These are phyloP conservation scores for Antitrichia curtipendula DNA, from an alignment of 225 moss, liverwort and hornwort genomes.

Conservation along the genomic window DNA sequence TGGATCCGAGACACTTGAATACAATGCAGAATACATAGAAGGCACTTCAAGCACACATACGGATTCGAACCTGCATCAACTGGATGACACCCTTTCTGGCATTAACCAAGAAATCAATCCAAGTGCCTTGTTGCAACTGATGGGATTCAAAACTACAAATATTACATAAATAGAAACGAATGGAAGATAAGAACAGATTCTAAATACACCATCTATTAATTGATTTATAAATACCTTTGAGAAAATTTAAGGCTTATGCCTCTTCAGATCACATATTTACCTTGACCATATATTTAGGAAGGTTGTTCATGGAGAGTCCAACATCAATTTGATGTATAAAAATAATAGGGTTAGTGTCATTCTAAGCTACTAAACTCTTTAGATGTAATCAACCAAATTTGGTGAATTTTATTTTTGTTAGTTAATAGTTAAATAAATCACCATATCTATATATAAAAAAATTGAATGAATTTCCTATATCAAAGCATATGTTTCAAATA, in stretches of 20 bases:
- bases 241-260: not conserved
- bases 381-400: not conserved
- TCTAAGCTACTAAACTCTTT: not conserved
- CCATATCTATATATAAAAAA: too few species aligned
- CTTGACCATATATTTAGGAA: not conserved
- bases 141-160: not conserved
- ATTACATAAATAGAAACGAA: not conserved
- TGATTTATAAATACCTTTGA: not conserved
- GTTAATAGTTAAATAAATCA: not conserved
- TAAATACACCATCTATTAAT: not conserved
- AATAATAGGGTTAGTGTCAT: not conserved
- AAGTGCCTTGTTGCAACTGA: not conserved
- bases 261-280: not conserved
- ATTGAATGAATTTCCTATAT: not conserved
- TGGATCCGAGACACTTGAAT: not conserved
- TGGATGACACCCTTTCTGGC: not conserved
- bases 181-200: not conserved
- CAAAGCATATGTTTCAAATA: not conserved
- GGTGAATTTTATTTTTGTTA: not conserved
- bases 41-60: not conserved
- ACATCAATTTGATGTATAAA: not conserved
- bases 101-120: not conserved
- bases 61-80: accelerated
- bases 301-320: not conserved
- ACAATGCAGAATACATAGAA: not conserved